Base-by-base conservation (phyloP, 257 asterid genomes). In the Agastache rugosa region DNA sequence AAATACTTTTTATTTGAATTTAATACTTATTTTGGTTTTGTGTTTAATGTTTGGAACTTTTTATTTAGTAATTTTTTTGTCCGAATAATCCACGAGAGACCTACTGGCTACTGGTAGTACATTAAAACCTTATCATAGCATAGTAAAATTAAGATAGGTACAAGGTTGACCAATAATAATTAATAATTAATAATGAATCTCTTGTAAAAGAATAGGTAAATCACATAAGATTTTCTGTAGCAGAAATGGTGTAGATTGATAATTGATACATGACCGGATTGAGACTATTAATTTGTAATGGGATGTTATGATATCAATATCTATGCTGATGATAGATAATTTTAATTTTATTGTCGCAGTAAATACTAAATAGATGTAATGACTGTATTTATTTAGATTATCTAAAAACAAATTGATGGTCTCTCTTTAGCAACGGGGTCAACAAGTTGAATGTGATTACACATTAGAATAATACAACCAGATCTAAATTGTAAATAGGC, bases 381-480 rank as follows among this genome's bases (percentile, higher is more conserved):
- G 72, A 59, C 70, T 69, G 50, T 45, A 75, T 75, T 73, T 45
- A 63, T 63, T 56, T 11, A 44, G 64, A 34, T 70, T 70, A 70
- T 63, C 67, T 48, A 64, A 11, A 55, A 15, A 58, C 41, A 74
- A 63, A 55, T 55, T 62, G 63, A 63, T 47, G 31, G 54, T 45
- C 17, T 45, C 17, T 45, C 53, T 44, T 50, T 61, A 10, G 41
- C 54, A 14, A 44, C 31, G 16, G 42, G 17, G 61, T 72, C 20
- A 34, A 61, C 69, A 45, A 64, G 72, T 56, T 6, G 54, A 68
- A 8, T 42, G 35, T 31, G 11, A n/a, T 61, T 62, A 35, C 47
- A 34, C 14, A 50, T 11, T 59, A 50, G 11, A 60, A 50, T 42
- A 77, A 71, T 29, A 41, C 53, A 55, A 17, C 29, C 29, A 66